Base-by-base conservation (phyloP, 2,329 filamentous ascomycete species). In the Aspergillus alliaceus region DNA sequence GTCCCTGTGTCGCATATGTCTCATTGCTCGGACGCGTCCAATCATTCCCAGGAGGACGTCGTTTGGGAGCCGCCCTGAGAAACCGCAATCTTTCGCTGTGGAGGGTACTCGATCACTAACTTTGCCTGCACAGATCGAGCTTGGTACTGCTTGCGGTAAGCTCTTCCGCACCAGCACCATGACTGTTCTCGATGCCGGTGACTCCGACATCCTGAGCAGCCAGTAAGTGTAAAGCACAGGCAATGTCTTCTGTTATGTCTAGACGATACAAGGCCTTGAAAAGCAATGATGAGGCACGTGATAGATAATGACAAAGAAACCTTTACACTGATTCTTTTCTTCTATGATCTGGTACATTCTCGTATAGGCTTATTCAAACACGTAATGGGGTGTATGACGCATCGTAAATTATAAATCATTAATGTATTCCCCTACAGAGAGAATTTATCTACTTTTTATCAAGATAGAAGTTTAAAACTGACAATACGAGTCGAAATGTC, bases 151-250 rank as follows among this genome's bases (percentile, higher is more conserved):
- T 71, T 97, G 93, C 84, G 95, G 95, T 85, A 98, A 98, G 86
- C 90, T 99, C 77, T 99, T 96, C 90, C 87, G 92, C 72, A 96
- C 91, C 88, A 93, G 91, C 69, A 96, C 93, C 81, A 96, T 99
- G 90, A 89, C 93, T 72, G 90, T 98, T 77, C 84, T 98, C 69
- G 95, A 99, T 81, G 92, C 93, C 77, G 95, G 93, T 87, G 90
- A 98, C 87, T 96, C 91, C 70, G 95, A 99, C 81, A 99, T 99
- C 80, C 86, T 99, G 72, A 88, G 83, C 57, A 59, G 59, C 64
- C 65, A 67, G 65, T 67, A 66, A 63, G 61, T 52, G 61, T 61
- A 57, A 60, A 51, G 34, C 53, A 39, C 40, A 46, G 58, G 44
- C 49, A 51, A 56, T 51, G 53, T 47, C 40, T 51, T 63, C 56